Evolutionary conservation across 805 yeast species (phyloP).

Genomic region (Osmozyma mogii): DNA sequence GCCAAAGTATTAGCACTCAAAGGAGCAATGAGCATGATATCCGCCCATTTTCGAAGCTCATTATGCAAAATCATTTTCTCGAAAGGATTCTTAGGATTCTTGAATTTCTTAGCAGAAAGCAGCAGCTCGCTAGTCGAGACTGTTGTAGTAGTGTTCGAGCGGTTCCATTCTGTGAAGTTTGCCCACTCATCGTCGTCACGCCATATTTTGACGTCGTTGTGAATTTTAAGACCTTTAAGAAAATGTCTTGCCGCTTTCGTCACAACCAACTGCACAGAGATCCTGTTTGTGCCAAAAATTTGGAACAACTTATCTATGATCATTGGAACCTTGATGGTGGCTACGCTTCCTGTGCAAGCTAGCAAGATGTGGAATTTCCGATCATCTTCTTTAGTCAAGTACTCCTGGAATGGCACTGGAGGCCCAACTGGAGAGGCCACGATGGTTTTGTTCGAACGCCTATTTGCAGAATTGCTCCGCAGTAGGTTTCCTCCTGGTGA

Average conservation of each 20-base stretch:
- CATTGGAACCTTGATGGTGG: conserved; percentile 86
- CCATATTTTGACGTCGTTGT: conserved; percentile 79
- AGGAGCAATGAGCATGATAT: conserved; percentile 39
- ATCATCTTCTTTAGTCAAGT: conserved; percentile 41
- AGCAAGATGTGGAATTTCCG: conserved; percentile 76
- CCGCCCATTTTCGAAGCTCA: conserved; percentile 41
- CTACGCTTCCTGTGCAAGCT: conserved; percentile 95
- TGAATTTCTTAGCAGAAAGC: too few species aligned
- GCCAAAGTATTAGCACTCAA: conserved; percentile 39
- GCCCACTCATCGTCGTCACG: conserved; percentile 92
- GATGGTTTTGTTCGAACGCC: conserved; percentile 41
- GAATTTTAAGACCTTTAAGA: conserved; percentile 47
- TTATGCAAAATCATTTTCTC: conserved; percentile 33
- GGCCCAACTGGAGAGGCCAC: conserved; percentile 54
- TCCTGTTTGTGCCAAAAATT: conserved; percentile 58
- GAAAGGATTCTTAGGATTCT: conserved; percentile 8
- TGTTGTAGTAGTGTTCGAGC: conserved; percentile 10
- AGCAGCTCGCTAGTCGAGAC: conserved; percentile 12
- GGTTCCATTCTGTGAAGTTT: conserved; percentile 23
- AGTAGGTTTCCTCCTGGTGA: conserved; percentile 6
- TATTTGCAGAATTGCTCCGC: conserved; percentile 16
- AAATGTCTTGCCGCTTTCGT: conserved; percentile 77
- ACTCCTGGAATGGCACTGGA: conserved; percentile 68
- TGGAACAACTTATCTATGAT: conserved; percentile 83
- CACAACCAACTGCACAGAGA: conserved; percentile 77